Base-by-base conservation (phyloP, 176 grass and related monocot genomes). In the Oryza meyeriana region DNA sequence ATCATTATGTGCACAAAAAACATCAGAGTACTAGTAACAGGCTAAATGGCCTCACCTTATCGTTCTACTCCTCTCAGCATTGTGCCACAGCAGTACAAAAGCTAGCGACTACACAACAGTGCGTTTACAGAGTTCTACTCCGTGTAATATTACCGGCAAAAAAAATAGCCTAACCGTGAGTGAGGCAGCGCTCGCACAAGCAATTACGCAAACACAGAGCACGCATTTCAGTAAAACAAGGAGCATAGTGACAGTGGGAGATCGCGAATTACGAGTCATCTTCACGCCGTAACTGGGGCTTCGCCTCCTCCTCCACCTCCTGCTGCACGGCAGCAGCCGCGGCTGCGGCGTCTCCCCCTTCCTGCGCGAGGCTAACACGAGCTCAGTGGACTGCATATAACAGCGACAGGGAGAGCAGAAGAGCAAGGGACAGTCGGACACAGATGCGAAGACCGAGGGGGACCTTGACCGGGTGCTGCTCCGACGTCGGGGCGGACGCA, bases 201-300 rank as follows among this genome's bases (percentile, higher is more conserved):
- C 69, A 80, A 80, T 80, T 57, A 86, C 34, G 18, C 77, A 75
- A 81, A 74, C 27, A 66, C 44, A 68, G 34, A 55, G 48, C 18
- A 55, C 48, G 48, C 48, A 55, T 22, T 55, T 17, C 48, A 55
- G 18, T 8, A 22, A 55, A 8, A 1, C 48, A 22, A 22, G 17
- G 18, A 55, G 48, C 48, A 0, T 55, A 24, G 64, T 65, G 17
- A 62, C 25, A 73, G 29, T 22, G 77, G 76, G 44, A 27, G 73
- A 36, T 42, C 42, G 77, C 18, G 4, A 80, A 86, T 86, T 86
- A 86, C 84, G 61, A 80, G 70, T 66, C 42, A 25, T 81, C 35
- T 28, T 86, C 45, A 62, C 12, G 77, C 61, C 27, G 34, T 5
- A 86, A 68, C 42, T 66, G 61, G 44, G 27, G 77, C 62, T 68